Conservation (phyloP, 345 rosid species). For the Rhodamnia argentea region DNA sequence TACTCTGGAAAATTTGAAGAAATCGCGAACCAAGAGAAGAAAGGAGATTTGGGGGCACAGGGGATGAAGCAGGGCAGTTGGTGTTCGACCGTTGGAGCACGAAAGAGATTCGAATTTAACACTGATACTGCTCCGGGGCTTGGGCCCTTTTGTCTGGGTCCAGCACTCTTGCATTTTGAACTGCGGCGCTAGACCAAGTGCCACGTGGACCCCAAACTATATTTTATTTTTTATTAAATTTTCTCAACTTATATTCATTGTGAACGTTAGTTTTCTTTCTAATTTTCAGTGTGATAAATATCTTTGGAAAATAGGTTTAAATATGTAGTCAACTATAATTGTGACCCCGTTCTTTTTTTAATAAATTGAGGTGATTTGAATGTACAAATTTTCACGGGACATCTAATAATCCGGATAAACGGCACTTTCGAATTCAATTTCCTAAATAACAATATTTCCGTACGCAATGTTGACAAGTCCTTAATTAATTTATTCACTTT, state of each 20-base stretch:
- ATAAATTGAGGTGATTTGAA: neutral
- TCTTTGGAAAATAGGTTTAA: neutral
- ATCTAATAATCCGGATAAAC: neutral
- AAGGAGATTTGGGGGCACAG: neutral
- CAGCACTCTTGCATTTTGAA: neutral
- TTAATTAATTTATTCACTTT: neutral
- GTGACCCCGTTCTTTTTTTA: neutral
- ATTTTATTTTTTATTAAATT: neutral
- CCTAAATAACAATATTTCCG: neutral
- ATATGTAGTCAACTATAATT: neutral
- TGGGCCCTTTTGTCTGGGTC: neutral
- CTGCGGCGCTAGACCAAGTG: neutral
- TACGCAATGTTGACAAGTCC: no score
- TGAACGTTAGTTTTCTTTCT: neutral
- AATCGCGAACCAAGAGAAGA: neutral
- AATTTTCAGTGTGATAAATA: neutral
- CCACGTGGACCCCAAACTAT: neutral
- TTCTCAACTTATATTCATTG: neutral
- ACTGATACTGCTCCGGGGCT: neutral
- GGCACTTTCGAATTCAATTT: neutral
- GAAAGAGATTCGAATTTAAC: neutral
- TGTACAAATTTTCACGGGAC: neutral
- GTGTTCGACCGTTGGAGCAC: neutral
- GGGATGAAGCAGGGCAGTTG: neutral
- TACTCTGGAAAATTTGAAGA: neutral